Evolutionary conservation across 495 filamentous ascomycete genomes (phyloP), one percentile per base, ranked within the genome.

Genomic region (Xylaria acuta): DNA sequence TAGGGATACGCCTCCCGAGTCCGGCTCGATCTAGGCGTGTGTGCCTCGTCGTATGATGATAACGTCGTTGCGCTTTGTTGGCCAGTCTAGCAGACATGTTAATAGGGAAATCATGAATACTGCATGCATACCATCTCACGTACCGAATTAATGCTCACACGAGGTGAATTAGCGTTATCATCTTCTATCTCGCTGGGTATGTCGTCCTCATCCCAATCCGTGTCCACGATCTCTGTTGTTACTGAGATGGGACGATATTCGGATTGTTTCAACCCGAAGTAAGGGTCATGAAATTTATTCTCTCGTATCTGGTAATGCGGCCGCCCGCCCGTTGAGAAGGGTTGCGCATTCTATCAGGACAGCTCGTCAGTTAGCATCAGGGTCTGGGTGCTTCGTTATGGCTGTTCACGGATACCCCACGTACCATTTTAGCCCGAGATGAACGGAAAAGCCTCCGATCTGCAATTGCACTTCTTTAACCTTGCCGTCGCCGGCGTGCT

Each of bases 11-110:
- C 74, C 30, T 70, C 75, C 65, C 79, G 78, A 76, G 79, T 80
- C 56, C 77, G 78, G 68, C 83, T 84, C 45, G 89, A 90, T 58
- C 84, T 84, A 32, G 92, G 92, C 27, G 93, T 95, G 25, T 87
- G 89, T 16, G 90, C 82, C 75, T 93, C 92, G 73, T 94, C 92
- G 78, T 89, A 91, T 7, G 92, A 92, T 18, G 92, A 94, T 16
- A 93, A 81, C 11, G 92, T 94, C 8, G 92, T 92, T 73, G 91
- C 85, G 80, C 92, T 93, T 71, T 85, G 85, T 76, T 91, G 86
- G 30, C 89, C 86, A 64, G 85, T 84, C 87, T 90, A 73, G 9
- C 8, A 62, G 63, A 74, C 56, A 76, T 75, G 74, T 82, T 62
- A 82, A 78, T 59, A 43, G 47, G 45, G n/a, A 36, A 47, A 22